Percentiles rank a stretch among this genome's conserved stretches.
Evolutionary conservation across 2,329 filamentous ascomycete genomes (phyloP).

Genomic region (Trichoderma atroviride): DNA sequence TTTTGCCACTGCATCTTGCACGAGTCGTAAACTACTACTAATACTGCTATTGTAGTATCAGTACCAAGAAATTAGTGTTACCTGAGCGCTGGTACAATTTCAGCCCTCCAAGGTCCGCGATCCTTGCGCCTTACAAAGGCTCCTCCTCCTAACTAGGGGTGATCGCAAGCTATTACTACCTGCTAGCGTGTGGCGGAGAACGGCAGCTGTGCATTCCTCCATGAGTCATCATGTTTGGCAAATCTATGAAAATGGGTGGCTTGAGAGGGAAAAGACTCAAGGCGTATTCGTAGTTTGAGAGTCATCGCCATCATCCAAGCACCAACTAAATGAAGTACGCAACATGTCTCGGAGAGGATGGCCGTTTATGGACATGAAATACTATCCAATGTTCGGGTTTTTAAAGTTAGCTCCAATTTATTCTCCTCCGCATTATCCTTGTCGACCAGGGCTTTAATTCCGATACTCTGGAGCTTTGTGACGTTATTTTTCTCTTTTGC

Average conservation of each 20-base stretch:
- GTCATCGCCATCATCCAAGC: too few relatives aligned
- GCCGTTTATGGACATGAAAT: not conserved
- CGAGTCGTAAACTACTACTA: too few relatives aligned
- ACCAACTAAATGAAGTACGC: not conserved
- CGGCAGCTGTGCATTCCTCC: not conserved
- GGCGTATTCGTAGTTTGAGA: too few relatives aligned
- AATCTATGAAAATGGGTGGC: not conserved
- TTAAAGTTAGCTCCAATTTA: not conserved
- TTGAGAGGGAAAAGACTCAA: too few relatives aligned
- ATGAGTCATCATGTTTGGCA: not conserved
- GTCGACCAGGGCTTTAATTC: not conserved
- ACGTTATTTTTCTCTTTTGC: not conserved
- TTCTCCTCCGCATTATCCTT: not conserved
- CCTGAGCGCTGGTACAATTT: not conserved
- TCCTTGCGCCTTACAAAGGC: not conserved
- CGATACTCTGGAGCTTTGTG: not conserved
- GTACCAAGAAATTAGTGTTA: not conserved
- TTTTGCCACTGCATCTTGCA: too few relatives aligned
- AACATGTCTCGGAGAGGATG: not conserved
- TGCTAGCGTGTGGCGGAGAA: not conserved
- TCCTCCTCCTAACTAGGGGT: not conserved
- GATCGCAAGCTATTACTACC: not conserved
- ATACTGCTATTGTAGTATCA: too few relatives aligned
- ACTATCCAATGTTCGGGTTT: not conserved
- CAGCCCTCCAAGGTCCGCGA: not conserved